Evolutionary conservation across 2,329 filamentous ascomycete species (phyloP).

Genomic region (Dactylellina leptospora): DNA sequence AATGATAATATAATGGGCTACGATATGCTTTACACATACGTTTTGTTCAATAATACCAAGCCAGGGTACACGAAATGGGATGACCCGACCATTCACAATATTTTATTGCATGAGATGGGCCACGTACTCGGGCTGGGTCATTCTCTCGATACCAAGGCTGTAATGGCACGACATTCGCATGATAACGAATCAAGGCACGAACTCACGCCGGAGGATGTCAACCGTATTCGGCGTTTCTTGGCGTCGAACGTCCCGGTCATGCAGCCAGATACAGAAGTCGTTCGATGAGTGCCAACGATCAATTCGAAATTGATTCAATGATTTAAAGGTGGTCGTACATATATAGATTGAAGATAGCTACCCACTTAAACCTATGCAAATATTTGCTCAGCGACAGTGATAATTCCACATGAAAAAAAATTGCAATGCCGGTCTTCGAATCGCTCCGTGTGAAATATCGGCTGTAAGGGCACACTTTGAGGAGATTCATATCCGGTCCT

Average conservation of each 20-base stretch:
- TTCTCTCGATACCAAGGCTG: background rate
- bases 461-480: background rate
- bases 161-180: background rate
- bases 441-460: slow-evolving; percentile 7
- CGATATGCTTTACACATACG: background rate
- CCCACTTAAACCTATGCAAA: too few species aligned
- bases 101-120: background rate
- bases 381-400: too few species aligned
- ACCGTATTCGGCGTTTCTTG: too few species aligned
- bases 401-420: background rate
- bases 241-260: too few species aligned
- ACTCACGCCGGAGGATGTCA: too few species aligned
- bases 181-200: too few species aligned
- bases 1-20: background rate
- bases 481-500: slow-evolving; percentile 2
- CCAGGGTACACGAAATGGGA: background rate
- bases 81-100: background rate
- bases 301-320: too few species aligned
- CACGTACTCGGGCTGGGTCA: background rate
- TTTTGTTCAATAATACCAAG: background rate
- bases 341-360: too few species aligned
- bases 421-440: slow-evolving; percentile 24
- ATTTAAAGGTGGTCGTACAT: too few species aligned
- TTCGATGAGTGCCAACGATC: too few species aligned
- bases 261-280: too few species aligned